Evolutionary conservation across 306 rosid species (phyloP).

Genomic region (Carpinus viminea): DNA sequence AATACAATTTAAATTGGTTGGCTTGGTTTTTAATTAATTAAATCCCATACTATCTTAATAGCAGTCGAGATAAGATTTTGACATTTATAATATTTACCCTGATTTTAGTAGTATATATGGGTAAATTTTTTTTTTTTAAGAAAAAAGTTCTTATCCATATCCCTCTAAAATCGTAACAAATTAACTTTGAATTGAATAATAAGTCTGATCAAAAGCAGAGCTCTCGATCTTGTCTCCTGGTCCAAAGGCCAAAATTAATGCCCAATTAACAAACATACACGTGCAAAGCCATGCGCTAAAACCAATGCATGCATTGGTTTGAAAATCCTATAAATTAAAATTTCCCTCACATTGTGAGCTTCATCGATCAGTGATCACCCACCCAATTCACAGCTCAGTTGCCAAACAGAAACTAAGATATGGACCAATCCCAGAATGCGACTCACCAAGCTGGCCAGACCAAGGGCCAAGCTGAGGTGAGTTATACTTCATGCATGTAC

Average conservation of each 20-base stretch:
- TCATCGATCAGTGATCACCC: neutral
- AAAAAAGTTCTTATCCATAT: neutral
- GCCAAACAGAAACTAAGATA: constrained; percentile 20
- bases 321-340: constrained; percentile 17
- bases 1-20: too few species aligned
- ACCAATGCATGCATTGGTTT: neutral
- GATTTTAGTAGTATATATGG: too few species aligned
- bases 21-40: too few species aligned
- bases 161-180: neutral
- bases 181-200: neutral
- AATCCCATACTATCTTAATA: too few species aligned
- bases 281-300: neutral
- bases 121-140: too few species aligned
- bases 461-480: constrained; percentile 45
- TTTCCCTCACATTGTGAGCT: neutral
- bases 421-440: constrained; percentile 35
- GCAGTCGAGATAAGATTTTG: too few species aligned
- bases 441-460: constrained; percentile 47
- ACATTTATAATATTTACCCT: too few species aligned
- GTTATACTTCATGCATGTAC: neutral
- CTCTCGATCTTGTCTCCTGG: neutral
- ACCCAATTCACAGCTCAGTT: neutral
- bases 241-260: neutral
- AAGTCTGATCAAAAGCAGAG: too few species aligned
- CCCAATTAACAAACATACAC: neutral